Conservation (phyloP, 441 rosid genomes). For the Croton laevigatus region DNA sequence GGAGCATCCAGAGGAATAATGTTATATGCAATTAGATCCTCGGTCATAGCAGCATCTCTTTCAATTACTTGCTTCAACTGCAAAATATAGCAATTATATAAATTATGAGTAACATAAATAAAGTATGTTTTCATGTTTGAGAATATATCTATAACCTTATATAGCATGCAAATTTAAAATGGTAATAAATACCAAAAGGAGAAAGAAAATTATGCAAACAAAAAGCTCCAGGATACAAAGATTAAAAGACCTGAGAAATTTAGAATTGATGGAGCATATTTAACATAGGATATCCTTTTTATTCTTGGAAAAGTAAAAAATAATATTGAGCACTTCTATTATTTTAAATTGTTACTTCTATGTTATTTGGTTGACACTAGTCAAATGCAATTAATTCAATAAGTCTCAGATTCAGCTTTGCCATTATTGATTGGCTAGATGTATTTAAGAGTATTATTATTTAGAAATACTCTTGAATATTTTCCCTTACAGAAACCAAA, state of each 20-base stretch:
- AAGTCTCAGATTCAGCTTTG: neutral
- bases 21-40: slow-evolving; percentile 87
- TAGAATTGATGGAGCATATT: neutral
- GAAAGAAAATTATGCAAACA: neutral
- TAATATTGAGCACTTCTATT: neutral
- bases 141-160: too few species aligned
- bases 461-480: neutral
- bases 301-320: too few species aligned
- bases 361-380: neutral
- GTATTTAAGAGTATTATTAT: neutral
- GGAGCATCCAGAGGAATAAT: slow-evolving; percentile 84
- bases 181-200: neutral
- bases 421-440: neutral
- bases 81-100: slow-evolving; percentile 21
- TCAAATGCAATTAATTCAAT: neutral
- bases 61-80: slow-evolving; percentile 87
- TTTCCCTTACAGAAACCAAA: neutral
- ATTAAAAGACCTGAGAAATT: neutral
- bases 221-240: neutral
- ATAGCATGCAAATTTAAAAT: neutral
- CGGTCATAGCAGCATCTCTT: slow-evolving; percentile 91
- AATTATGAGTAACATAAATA: slow-evolving; percentile 16
- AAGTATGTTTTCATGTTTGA: too few species aligned
- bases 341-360: neutral
- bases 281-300: neutral